phyloP scores from a whole-genome alignment of 768 basidiomycete species.

The Suillus subluteus region DNA sequence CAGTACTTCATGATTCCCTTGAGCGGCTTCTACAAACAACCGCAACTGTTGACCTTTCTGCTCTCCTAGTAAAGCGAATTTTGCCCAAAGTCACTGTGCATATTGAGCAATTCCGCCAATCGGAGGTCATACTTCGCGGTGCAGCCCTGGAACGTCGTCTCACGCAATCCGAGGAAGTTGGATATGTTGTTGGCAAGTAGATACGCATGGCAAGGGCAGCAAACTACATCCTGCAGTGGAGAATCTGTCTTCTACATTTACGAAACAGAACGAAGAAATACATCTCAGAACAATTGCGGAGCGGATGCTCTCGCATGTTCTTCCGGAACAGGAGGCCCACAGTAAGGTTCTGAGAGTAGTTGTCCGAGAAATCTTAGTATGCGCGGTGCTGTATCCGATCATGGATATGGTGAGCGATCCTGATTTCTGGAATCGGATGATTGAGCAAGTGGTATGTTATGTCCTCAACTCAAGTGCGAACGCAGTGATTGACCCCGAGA shows the following conservation, averaged over 20 bases:
- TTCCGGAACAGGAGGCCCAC: conserved; percentile 75
- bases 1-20: conserved; percentile 68
- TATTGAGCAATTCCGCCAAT: conserved; percentile 87
- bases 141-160: conserved; percentile 80
- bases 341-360: conserved; percentile 76
- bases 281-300: conserved; percentile 78
- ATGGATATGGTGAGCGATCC: conserved; percentile 94
- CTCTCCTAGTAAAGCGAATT: conserved; percentile 79
- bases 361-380: conserved; percentile 81
- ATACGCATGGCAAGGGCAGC: conserved; percentile 66
- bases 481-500: background rate
- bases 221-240: conserved; percentile 86
- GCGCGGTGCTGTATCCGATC: conserved; percentile 81
- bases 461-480: background rate
- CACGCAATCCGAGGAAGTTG: conserved; percentile 88
- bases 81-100: conserved; percentile 90
- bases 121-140: conserved; percentile 84
- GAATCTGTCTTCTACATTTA: conserved; percentile 86
- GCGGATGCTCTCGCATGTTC: conserved; percentile 66
- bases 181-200: conserved; percentile 84
- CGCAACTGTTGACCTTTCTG: conserved; percentile 67
- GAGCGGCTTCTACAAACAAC: conserved; percentile 60
- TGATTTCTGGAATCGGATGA: conserved; percentile 94
- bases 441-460: conserved; percentile 84
- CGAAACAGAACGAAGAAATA: conserved; percentile 86